These are phyloP conservation scores for Teratosphaeria zuluensis DNA, from an alignment of 2,329 filamentous ascomycete species.

Conservation along the genomic window DNA sequence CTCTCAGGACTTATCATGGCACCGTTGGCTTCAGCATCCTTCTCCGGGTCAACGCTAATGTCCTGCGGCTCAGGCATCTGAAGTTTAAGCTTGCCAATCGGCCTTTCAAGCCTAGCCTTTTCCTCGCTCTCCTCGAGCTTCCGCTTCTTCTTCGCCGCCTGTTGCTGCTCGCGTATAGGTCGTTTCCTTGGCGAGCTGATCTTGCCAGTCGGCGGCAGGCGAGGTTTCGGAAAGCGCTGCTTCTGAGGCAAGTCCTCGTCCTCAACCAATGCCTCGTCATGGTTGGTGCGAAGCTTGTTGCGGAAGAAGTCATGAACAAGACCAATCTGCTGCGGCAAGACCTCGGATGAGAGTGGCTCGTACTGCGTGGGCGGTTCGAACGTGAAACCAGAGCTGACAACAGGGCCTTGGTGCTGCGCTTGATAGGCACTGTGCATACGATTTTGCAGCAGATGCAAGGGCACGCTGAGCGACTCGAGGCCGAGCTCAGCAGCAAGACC, in stretches of 20 bases:
- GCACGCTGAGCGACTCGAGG: conserved; percentile 77
- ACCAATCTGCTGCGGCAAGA: conserved; percentile 69
- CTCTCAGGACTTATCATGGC: conserved; percentile 83
- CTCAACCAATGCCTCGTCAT: conserved; percentile 74
- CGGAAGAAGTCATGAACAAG: conserved; percentile 88
- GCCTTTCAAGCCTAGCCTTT: conserved; percentile 27
- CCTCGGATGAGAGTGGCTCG: conserved; percentile 70
- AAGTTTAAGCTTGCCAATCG: conserved; percentile 43
- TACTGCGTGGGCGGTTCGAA: conserved; percentile 60
- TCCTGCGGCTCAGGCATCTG: conserved; percentile 36
- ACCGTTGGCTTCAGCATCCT: conserved; percentile 49
- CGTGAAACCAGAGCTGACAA: conserved; percentile 49
- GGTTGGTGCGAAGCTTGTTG: conserved; percentile 74
- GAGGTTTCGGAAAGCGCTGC: conserved; percentile 59
- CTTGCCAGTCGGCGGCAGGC: conserved; percentile 66
- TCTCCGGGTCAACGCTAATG: conserved; percentile 48
- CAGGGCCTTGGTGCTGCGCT: conserved; percentile 55
- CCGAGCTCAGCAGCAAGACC: conserved; percentile 88
- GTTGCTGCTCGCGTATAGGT: conserved; percentile 71
- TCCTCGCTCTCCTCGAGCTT: conserved; percentile 44
- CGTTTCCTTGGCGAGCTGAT: conserved; percentile 78
- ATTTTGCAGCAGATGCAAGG: conserved; percentile 85
- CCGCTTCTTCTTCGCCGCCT: conserved; percentile 79
- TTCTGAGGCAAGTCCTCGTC: conserved; percentile 92
- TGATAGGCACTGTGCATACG: conserved; percentile 80